Percentiles rank a stretch among this genome's conserved stretches.
These are phyloP conservation scores for Moricandia moricandioides DNA, from an alignment of 345 rosid genomes.

Conservation along the genomic window DNA sequence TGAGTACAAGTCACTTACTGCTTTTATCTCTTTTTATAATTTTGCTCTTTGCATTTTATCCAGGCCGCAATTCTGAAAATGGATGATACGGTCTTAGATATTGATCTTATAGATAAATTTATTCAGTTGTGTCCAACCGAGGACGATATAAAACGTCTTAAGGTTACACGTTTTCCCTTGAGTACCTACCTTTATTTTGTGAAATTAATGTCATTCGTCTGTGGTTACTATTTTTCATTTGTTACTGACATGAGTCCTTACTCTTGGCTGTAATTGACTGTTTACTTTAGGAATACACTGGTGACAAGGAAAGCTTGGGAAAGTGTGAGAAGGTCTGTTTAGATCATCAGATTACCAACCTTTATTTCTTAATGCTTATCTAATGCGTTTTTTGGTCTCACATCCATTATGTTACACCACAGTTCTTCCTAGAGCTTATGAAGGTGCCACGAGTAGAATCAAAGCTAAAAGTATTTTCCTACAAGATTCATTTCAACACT, in stretches of 20 bases:
- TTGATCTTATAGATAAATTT: constrained; percentile 95
- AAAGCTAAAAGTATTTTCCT: constrained; percentile 88
- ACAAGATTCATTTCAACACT: constrained; percentile 87
- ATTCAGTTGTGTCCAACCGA: constrained; percentile 94
- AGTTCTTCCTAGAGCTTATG: constrained; percentile 95
- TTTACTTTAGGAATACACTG: constrained; percentile 59
- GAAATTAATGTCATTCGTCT: constrained; percentile 10
- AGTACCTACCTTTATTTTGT: neutral
- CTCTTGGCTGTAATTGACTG: constrained; percentile 24
- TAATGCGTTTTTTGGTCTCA: constrained; percentile 24
- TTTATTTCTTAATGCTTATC: constrained; percentile 8
- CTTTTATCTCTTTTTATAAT: neutral
- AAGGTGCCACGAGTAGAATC: constrained; percentile 99
- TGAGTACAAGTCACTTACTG: neutral
- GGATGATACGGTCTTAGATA: constrained; percentile 88
- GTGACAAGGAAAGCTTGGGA: constrained; percentile 78
- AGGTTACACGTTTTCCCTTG: constrained; percentile 50
- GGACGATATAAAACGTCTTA: constrained; percentile 95
- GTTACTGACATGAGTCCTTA: constrained; percentile 6
- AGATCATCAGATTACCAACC: constrained; percentile 6
- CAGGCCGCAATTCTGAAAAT: constrained; percentile 93
- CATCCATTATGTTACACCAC: constrained; percentile 22
- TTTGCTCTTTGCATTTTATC: constrained; percentile 23
- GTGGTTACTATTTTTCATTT: constrained; percentile 12
- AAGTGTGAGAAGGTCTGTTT: constrained; percentile 91